These are phyloP conservation scores for Suhomyces wounanorum DNA, from an alignment of 1,139 yeast genomes.

Conservation along the genomic window DNA sequence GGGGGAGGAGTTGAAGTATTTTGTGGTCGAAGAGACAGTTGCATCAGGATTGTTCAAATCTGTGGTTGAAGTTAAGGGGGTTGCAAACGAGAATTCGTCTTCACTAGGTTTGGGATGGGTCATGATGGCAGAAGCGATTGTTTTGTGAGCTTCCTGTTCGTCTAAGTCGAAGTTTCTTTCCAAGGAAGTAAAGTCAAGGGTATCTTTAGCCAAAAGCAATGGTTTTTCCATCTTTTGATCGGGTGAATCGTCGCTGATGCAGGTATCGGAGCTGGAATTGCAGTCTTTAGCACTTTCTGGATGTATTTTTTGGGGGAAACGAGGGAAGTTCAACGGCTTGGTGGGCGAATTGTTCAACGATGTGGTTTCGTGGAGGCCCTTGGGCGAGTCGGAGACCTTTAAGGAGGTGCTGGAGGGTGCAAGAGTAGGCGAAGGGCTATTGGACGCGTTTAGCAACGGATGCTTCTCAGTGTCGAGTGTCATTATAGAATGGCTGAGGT, in stretches of 20 bases:
- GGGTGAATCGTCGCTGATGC: conserved; percentile 34
- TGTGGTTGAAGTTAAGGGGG: conserved; percentile 30
- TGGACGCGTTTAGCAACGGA: conserved; percentile 9
- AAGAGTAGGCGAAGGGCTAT: conserved; percentile 4
- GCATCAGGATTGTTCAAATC: conserved; percentile 19
- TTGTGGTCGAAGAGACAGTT: background rate
- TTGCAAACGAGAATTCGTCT: conserved; percentile 35
- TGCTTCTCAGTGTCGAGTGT: conserved; percentile 8
- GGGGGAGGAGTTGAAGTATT: conserved; percentile 30
- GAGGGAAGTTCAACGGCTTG: conserved; percentile 37
- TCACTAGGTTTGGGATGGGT: conserved; percentile 17
- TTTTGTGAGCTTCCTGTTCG: conserved; percentile 17
- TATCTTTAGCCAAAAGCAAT: background rate
- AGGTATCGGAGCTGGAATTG: conserved; percentile 48
- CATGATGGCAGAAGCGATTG: conserved; percentile 16
- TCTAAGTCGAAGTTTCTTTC: conserved; percentile 33
- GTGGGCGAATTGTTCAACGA: conserved; percentile 34
- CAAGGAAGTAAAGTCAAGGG: conserved; percentile 20
- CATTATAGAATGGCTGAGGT: background rate
- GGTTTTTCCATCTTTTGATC: conserved; percentile 3
- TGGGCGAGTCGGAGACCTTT: background rate
- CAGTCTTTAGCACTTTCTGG: conserved; percentile 26
- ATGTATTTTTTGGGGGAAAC: conserved; percentile 11
- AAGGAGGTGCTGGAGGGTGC: background rate
- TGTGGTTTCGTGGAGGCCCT: conserved; percentile 12